A percentile compares a stretch with the other conserved stretches of the same genome.
Evolutionary conservation across 2,329 filamentous ascomycete genomes (phyloP).

Genomic region (Fusarium redolens): DNA sequence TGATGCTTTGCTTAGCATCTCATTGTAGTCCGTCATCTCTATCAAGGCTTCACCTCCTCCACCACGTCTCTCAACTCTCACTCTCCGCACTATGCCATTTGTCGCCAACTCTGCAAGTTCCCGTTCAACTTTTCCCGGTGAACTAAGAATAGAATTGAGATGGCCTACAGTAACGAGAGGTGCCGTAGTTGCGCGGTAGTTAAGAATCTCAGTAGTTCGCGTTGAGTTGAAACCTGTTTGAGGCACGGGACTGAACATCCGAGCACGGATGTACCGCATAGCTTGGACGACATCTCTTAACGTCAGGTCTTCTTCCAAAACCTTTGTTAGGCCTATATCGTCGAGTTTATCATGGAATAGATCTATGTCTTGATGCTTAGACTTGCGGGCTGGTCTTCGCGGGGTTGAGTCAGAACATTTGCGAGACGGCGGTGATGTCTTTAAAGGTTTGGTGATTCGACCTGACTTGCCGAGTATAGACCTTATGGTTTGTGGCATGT

Average conservation of each 20-base stretch:
- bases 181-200: conserved; percentile 69
- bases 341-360: conserved; percentile 63
- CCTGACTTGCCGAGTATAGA: conserved; percentile 54
- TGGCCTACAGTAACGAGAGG: conserved; percentile 75
- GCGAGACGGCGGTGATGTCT: conserved; percentile 26
- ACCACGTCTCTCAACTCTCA: conserved; percentile 71
- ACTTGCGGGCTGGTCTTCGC: conserved; percentile 40
- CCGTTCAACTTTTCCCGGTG: conserved; percentile 73
- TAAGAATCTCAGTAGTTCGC: conserved; percentile 71
- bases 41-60: conserved; percentile 74
- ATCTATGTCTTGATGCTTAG: conserved; percentile 41
- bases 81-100: conserved; percentile 67
- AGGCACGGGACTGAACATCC: conserved; percentile 75
- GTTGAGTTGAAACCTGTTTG: conserved; percentile 72
- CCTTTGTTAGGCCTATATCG: conserved; percentile 67
- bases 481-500: conserved; percentile 49
- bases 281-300: conserved; percentile 73
- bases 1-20: conserved; percentile 53
- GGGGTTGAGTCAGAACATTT: conserved; percentile 39
- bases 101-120: conserved; percentile 72
- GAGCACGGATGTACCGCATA: conserved; percentile 68
- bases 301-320: conserved; percentile 65
- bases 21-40: conserved; percentile 66
- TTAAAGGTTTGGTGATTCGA: conserved; percentile 50
- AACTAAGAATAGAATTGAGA: conserved; percentile 70